A percentile compares a stretch with the other conserved stretches of the same genome.
These are phyloP conservation scores for Geranomyces variabilis DNA, from an alignment of 192 early-diverging fungal species.

Conservation along the genomic window DNA sequence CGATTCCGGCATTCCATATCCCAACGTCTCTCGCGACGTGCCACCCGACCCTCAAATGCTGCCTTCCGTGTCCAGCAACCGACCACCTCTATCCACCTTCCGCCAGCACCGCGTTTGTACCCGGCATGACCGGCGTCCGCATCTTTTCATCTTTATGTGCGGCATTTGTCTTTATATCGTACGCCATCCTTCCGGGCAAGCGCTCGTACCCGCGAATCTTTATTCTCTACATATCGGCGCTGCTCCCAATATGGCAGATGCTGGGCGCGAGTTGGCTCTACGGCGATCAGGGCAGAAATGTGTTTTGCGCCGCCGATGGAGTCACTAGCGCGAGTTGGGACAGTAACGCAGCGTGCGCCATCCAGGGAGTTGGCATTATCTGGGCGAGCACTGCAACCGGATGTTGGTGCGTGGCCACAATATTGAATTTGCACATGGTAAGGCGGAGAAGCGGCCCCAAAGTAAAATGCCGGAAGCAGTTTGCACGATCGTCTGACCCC, in stretches of 20 bases:
- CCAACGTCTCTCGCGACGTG: neutral
- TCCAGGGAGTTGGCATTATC: slow-evolving; percentile 19
- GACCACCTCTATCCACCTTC: slow-evolving; percentile 24
- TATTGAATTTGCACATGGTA: slow-evolving; percentile 33
- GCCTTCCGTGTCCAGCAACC: slow-evolving; percentile 30
- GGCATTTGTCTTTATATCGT: slow-evolving; percentile 30
- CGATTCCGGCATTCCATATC: neutral
- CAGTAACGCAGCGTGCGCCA: slow-evolving; percentile 12
- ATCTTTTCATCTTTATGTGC: slow-evolving; percentile 12
- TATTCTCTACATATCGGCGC: slow-evolving; percentile 14
- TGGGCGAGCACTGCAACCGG: slow-evolving; percentile 2
- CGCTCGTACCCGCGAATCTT: slow-evolving; percentile 23
- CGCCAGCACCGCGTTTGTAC: neutral
- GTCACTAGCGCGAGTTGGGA: neutral
- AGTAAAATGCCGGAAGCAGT: too few relatives aligned
- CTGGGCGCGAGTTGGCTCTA: neutral
- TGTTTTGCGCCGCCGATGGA: slow-evolving; percentile 25
- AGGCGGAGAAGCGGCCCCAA: neutral
- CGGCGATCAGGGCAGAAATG: slow-evolving; percentile 10
- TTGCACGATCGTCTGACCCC: too few relatives aligned
- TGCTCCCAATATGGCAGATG: slow-evolving; percentile 18
- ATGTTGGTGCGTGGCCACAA: slow-evolving; percentile 16
- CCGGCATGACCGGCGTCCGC: slow-evolving; percentile 8
- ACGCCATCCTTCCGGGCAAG: slow-evolving; percentile 33
- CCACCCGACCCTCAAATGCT: slow-evolving; percentile 17